Base-by-base conservation (phyloP, 2,329 filamentous ascomycete genomes). In the Atkinsonella hypoxylon region DNA sequence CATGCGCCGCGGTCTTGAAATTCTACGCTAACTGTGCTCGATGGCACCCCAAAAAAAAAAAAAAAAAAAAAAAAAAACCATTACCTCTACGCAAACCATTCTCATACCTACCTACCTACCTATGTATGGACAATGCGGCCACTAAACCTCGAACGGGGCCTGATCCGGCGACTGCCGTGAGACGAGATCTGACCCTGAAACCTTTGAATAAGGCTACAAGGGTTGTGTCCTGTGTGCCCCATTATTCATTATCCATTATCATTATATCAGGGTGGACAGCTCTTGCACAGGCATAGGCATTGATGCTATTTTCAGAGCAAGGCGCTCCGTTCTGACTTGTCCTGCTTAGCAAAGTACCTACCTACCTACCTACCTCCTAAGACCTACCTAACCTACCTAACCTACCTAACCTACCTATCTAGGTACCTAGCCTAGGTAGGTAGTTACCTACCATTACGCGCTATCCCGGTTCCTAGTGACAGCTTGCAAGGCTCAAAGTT, bases 161-260 rank as follows among this genome's bases (percentile, higher is more conserved):
- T 45, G 38, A 31, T 17, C 30, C 41, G 42, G 47, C 38, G 32
- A 49, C 42, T 49, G 47, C 38, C 42, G 47, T 43, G 38, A 49
- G 30, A 41, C 31, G 39, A 43, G 17, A 38, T n/a, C 39, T 41
- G 50, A 20, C 48, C 39, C 13, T 22, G 47, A 42, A 26, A 38
- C 42, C 44, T 45, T 45, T 48, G 36, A 32, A 45, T 31, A 51
- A 49, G 50, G 46, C 47, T 46, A 49, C 49, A 18, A 43, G 47
- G 46, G 47, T 45, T 9, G 20, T 42, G 42, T 42, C 26, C 45
- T 42, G 45, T 45, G 17, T 49, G 47, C 47, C 43, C 50, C 38
- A 45, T 12, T 36, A 36, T 49, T 40, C 31, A 32, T 44, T 36
- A 36, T 49, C 45, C 31, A 32, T 44, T 26, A 41, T 39, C 38